A percentile compares a stretch with the other conserved stretches of the same genome.
These are phyloP conservation scores for Helotiales sp. DNA, from an alignment of 2,329 filamentous ascomycete genomes.

Conservation along the genomic window DNA sequence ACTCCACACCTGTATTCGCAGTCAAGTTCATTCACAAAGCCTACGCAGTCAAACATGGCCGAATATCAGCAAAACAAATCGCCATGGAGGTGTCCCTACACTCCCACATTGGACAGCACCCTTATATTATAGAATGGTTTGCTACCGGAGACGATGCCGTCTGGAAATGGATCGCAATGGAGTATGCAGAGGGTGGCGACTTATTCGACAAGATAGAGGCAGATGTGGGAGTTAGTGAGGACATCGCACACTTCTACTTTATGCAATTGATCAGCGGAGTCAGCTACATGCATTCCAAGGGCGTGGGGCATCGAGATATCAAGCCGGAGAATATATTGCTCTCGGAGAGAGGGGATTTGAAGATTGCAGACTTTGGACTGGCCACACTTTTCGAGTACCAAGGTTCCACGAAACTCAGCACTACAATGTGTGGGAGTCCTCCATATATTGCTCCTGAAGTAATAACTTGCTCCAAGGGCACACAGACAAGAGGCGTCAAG, in stretches of 20 bases:
- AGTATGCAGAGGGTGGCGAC: conserved; percentile 92
- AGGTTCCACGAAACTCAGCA: conserved; percentile 79
- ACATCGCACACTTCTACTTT: conserved; percentile 97
- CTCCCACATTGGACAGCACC: conserved; percentile 84
- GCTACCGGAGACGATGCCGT: conserved; percentile 80
- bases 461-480: conserved; percentile 55
- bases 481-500: conserved; percentile 53
- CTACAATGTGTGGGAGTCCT: conserved; percentile 91
- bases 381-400: conserved; percentile 93
- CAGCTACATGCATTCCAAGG: conserved; percentile 94
- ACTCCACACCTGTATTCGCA: conserved; percentile 79
- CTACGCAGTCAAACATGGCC: conserved; percentile 87
- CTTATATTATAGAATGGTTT: conserved; percentile 93
- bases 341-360: conserved; percentile 82
- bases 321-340: conserved; percentile 96
- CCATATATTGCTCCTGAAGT: conserved; percentile 98
- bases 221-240: conserved; percentile 90
- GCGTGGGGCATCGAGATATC: conserved; percentile 88
- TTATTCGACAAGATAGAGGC: conserved; percentile 99
- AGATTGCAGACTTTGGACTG: conserved; percentile 95
- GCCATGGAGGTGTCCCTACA: conserved; percentile 91
- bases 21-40: conserved; percentile 99
- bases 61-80: conserved; percentile 86
- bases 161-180: conserved; percentile 99
- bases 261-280: conserved; percentile 88